phyloP scores from a whole-genome alignment of 1,284 basidiomycete genomes.

The Moniliella sp. region DNA sequence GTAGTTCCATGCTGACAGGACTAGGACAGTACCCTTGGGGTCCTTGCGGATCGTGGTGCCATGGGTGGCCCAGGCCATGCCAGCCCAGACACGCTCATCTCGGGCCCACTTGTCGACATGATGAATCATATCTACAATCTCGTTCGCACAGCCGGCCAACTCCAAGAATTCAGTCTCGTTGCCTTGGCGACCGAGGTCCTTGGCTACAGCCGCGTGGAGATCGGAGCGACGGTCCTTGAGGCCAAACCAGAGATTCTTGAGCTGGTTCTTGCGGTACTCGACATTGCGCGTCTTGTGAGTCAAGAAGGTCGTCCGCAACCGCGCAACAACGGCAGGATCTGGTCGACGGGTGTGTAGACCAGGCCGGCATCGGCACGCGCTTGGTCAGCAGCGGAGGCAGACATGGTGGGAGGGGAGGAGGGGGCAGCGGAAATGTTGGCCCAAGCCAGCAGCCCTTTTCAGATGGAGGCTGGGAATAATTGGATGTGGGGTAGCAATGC shows the following conservation, averaged over 20 bases:
- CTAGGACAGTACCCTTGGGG: slow-evolving; percentile 37
- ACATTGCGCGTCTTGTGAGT: slow-evolving; percentile 41
- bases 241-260: slow-evolving; percentile 46
- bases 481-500: too few species aligned
- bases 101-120: slow-evolving; percentile 41
- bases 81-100: slow-evolving; percentile 21
- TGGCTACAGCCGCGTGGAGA: slow-evolving; percentile 39
- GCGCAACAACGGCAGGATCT: slow-evolving; percentile 34
- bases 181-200: slow-evolving; percentile 41
- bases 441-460: too few species aligned
- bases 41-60: slow-evolving; percentile 30
- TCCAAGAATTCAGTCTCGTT: slow-evolving; percentile 34
- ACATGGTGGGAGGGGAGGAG: neutral
- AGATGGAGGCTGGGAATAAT: too few species aligned
- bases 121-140: slow-evolving; percentile 47
- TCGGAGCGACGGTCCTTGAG: slow-evolving; percentile 43
- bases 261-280: slow-evolving; percentile 44
- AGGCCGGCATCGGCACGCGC: neutral
- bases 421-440: too few species aligned
- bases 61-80: slow-evolving; percentile 25
- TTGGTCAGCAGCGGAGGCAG: neutral
- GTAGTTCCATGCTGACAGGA: slow-evolving; percentile 36
- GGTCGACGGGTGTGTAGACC: neutral
- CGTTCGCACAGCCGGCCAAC: slow-evolving; percentile 35
- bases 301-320: slow-evolving; percentile 40